Conservation (phyloP, 257 asterid genomes). For the Linaria vulgaris region DNA sequence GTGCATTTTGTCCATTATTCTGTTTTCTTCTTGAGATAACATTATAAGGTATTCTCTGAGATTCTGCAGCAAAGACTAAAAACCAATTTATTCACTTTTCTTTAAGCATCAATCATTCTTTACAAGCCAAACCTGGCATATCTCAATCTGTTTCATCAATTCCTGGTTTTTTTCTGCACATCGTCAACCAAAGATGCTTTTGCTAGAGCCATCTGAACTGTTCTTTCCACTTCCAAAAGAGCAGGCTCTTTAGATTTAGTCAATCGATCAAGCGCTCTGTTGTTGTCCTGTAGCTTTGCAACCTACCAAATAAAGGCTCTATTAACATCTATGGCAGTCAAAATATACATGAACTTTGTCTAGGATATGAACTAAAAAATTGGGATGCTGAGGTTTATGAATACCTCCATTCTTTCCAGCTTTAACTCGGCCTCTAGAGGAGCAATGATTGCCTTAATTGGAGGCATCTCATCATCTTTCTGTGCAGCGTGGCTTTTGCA, state of each 20-base stretch:
- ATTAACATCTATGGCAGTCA: conserved; percentile 14
- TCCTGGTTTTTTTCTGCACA: conserved; percentile 85
- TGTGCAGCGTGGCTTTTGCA: conserved; percentile 97
- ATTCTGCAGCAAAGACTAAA: conserved; percentile 23
- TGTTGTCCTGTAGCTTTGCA: conserved; percentile 86
- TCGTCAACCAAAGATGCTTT: conserved; percentile 94
- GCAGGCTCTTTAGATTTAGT: conserved; percentile 96
- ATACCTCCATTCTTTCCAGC: conserved; percentile 79
- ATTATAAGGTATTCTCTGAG: conserved; percentile 21
- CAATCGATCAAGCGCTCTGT: conserved; percentile 86
- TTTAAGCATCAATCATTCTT: conserved; percentile 20
- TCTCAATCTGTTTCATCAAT: conserved; percentile 78
- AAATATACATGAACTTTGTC: neutral
- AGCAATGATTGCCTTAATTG: conserved; percentile 86
- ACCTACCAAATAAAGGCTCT: conserved; percentile 43
- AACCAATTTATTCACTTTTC: conserved; percentile 1
- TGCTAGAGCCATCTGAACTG: conserved; percentile 82
- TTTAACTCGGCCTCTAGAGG: conserved; percentile 95
- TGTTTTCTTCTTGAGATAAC: conserved; percentile 76
- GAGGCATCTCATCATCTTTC: conserved; percentile 95
- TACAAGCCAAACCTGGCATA: conserved; percentile 71
- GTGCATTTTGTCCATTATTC: conserved; percentile 83
- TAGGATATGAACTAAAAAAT: conserved; percentile 25
- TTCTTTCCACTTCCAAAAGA: conserved; percentile 77
- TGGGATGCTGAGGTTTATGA: conserved; percentile 10